These are phyloP conservation scores for Candida mattraensis DNA, from an alignment of 805 yeast genomes.

Conservation along the genomic window DNA sequence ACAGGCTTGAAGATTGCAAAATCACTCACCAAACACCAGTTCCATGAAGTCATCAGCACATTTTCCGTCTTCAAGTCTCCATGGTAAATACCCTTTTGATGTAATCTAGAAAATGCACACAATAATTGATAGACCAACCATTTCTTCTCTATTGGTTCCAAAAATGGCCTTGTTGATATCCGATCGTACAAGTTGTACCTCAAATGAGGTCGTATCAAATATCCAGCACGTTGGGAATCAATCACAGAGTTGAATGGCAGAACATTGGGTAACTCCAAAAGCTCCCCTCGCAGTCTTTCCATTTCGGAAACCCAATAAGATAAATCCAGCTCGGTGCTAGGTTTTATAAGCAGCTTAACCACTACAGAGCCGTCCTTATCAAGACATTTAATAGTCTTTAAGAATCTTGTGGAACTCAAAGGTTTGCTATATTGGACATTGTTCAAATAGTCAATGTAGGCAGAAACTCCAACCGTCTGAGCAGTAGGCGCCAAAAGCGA, in stretches of 20 bases:
- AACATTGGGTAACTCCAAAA: constrained; percentile 58
- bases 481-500: constrained; percentile 88
- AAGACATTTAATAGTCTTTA: constrained; percentile 80
- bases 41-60: constrained; percentile 81
- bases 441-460: constrained; percentile 79
- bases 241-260: constrained; percentile 71
- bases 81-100: constrained; percentile 61
- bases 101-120: constrained; percentile 61
- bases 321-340: constrained; percentile 42
- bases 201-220: constrained; percentile 78
- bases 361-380: constrained; percentile 72
- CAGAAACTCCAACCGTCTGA: constrained; percentile 86
- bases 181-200: constrained; percentile 85
- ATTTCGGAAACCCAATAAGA: constrained; percentile 28
- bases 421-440: constrained; percentile 74
- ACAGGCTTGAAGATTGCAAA: constrained; percentile 86
- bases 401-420: constrained; percentile 76
- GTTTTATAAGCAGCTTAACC: constrained; percentile 82
- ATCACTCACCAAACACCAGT: constrained; percentile 81
- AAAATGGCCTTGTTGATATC: constrained; percentile 81
- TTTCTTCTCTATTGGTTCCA: constrained; percentile 74
- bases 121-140: constrained; percentile 85
- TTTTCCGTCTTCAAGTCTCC: constrained; percentile 95
- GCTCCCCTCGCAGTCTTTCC: constrained; percentile 36
- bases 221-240: constrained; percentile 91